These are phyloP conservation scores for Tulasnella sp. DNA, from an alignment of 768 basidiomycete species.

Conservation along the genomic window DNA sequence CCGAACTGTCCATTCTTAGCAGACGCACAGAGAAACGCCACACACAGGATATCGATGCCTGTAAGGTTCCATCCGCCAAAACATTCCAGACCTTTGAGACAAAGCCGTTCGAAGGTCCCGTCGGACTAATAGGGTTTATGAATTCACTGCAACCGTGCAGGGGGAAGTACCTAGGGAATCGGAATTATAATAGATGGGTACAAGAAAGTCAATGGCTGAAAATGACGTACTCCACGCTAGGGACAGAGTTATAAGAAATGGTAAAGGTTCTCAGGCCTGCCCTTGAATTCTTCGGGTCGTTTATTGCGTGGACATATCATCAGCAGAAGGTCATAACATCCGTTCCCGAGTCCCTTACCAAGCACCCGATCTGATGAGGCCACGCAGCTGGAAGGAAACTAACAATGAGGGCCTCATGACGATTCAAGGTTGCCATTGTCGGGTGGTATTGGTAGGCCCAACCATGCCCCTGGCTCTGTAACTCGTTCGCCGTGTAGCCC, in stretches of 20 bases:
- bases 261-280: not conserved
- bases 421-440: not conserved
- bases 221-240: not conserved
- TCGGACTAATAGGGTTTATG: not conserved
- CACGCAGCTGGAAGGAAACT: not conserved
- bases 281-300: not conserved
- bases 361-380: not conserved
- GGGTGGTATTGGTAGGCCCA: not conserved
- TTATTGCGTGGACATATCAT: not conserved
- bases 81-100: not conserved
- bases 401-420: not conserved
- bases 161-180: not conserved
- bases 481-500: not conserved
- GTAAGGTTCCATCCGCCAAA: not conserved
- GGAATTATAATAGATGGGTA: not conserved
- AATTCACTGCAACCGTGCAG: not conserved
- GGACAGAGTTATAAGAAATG: not conserved
- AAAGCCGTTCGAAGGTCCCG: not conserved
- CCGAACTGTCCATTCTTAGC: not conserved
- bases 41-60: not conserved
- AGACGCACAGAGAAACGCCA: not conserved
- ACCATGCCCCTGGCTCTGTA: not conserved
- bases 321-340: not conserved
- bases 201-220: not conserved
- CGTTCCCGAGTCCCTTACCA: not conserved